These are phyloP conservation scores for Schoenoplectus triqueter DNA, from an alignment of 202 grass and related monocot genomes.

Conservation along the genomic window DNA sequence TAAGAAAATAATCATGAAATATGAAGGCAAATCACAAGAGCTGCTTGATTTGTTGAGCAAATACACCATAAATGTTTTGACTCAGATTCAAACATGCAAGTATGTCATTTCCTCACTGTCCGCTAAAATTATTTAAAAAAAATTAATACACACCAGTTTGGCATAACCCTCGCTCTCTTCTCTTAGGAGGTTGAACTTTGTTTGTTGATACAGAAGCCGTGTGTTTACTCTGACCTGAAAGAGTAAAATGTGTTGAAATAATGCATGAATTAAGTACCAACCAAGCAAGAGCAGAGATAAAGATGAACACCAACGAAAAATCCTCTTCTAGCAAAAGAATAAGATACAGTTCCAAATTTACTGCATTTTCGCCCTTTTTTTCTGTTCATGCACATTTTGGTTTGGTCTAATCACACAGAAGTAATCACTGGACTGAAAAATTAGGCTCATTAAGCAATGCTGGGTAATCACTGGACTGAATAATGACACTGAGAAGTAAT, in stretches of 20 bases:
- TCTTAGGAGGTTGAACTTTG: slow-evolving; percentile 94
- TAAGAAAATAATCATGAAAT: not conserved
- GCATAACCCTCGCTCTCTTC: slow-evolving; percentile 99
- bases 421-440: no score
- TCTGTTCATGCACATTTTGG: not conserved
- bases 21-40: slow-evolving; percentile 9
- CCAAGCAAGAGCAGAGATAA: not conserved
- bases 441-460: no score
- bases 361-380: not conserved
- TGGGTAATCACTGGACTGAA: no score
- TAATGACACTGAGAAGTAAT: no score
- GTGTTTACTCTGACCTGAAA: slow-evolving; percentile 99
- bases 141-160: slow-evolving; percentile 66
- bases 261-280: slow-evolving; percentile 21
- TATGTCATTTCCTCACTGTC: not conserved
- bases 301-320: slow-evolving; percentile 14
- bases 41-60: slow-evolving; percentile 37
- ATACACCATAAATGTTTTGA: not conserved
- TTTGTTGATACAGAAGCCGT: slow-evolving; percentile 96
- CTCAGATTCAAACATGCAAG: not conserved
- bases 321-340: not conserved
- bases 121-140: slow-evolving; percentile 8
- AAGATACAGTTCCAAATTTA: slow-evolving; percentile 25
- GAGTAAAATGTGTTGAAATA: slow-evolving; percentile 12
- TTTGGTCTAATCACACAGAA: no score